Evolutionary conservation across 164 flowering plant species (phyloP).

Genomic region (Stephania cephalantha): DNA sequence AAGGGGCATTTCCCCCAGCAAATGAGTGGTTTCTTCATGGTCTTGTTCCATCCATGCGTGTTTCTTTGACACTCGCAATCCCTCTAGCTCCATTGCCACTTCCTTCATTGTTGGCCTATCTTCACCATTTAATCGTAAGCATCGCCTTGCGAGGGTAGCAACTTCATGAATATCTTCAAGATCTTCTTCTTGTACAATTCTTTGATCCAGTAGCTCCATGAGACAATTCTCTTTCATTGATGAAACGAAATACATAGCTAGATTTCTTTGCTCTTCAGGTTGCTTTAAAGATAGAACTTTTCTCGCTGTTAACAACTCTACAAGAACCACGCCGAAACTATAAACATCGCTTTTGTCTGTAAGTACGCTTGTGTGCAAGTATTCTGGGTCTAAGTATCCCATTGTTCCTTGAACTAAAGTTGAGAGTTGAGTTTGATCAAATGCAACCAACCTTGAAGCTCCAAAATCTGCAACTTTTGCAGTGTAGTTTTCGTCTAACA

Average conservation of each 20-base stretch:
- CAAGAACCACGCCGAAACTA: slow-evolving; percentile 26
- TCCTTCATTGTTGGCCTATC: slow-evolving; percentile 11
- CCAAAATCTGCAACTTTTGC: slow-evolving; percentile 40
- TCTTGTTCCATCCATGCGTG: neutral
- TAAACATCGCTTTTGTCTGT: slow-evolving; percentile 26
- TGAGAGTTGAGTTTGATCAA: neutral
- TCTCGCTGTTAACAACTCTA: neutral
- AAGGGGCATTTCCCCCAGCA: neutral
- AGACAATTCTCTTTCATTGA: neutral
- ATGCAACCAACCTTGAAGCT: slow-evolving; percentile 19
- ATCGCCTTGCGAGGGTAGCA: neutral
- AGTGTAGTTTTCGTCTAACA: neutral
- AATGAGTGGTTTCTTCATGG: neutral
- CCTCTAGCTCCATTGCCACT: slow-evolving; percentile 6
- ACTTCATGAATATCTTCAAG: neutral
- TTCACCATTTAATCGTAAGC: neutral
- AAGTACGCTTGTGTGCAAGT: neutral
- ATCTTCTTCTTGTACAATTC: neutral
- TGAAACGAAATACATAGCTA: neutral
- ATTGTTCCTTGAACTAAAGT: neutral
- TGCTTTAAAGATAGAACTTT: neutral
- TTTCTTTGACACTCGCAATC: neutral
- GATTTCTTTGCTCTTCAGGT: neutral
- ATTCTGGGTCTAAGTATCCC: slow-evolving; percentile 6
- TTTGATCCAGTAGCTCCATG: neutral